phyloP scores from a whole-genome alignment of 2,329 filamentous ascomycete species.

The Fusarium aywerte region DNA sequence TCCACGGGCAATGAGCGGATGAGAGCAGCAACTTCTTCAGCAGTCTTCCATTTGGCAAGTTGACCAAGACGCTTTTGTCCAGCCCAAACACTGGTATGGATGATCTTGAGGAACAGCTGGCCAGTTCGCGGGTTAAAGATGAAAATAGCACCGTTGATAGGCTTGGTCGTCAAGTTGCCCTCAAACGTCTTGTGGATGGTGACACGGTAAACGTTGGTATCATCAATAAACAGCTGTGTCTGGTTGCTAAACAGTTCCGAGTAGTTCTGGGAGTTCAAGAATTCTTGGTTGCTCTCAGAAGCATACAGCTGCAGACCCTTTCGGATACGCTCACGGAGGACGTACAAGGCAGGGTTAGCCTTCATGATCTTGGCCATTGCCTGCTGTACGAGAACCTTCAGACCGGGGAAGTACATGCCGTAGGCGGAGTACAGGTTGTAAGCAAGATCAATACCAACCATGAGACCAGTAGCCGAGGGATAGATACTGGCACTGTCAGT shows the following conservation, averaged over 20 bases:
- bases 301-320: conserved; percentile 98
- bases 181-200: conserved; percentile 99
- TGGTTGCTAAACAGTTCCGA: conserved; percentile 99
- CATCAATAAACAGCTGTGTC: conserved; percentile 98
- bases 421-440: conserved; percentile 99
- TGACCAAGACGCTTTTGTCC: conserved; percentile 99
- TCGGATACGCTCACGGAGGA: conserved; percentile 94
- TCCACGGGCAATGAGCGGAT: conserved; percentile 96
- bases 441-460: conserved; percentile 97
- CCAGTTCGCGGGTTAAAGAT: conserved; percentile 99
- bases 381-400: conserved; percentile 95
- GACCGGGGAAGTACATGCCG: conserved; percentile 96
- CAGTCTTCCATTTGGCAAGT: conserved; percentile 99
- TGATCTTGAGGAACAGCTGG: conserved; percentile 98
- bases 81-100: conserved; percentile 99
- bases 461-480: conserved; percentile 93
- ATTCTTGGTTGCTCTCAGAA: conserved; percentile 98
- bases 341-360: conserved; percentile 95
- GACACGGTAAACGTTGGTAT: conserved; percentile 98
- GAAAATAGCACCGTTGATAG: conserved; percentile 99
- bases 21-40: conserved; percentile 97
- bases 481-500: conserved; percentile 99
- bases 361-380: conserved; percentile 99
- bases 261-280: conserved; percentile 99
- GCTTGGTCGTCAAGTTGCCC: conserved; percentile 98